Evolutionary conservation across 2,329 filamentous ascomycete genomes (phyloP), one percentile per base, ranked within the genome.

Genomic region (Chalaropsis ovoidea): DNA sequence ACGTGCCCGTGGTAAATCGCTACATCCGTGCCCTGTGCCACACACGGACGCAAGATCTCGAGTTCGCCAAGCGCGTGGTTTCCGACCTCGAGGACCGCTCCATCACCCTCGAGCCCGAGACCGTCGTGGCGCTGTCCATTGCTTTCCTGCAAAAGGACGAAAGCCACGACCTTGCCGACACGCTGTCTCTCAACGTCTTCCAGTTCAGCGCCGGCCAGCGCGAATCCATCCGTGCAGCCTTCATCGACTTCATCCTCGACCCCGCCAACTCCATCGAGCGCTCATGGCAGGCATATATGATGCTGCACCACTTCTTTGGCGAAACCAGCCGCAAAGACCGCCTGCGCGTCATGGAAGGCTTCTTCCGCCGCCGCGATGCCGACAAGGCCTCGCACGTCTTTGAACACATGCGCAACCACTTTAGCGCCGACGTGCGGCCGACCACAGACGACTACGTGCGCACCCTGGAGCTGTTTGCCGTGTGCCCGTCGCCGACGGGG

Each of bases 331-430:
- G 84, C 5, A 77, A 80, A 1, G 79, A 82, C 62, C 87, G 93
- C 10, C 84, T 86, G 15, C 75, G 80, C 31, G 79, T 96, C 56
- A 95, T 99, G 89, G 81, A 86, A 24, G 79, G 82, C 24, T 96
- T 97, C 76, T 95, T 95, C 72, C 77, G 80, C 7, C 86, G 90
- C 47, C 81, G 83, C 35, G 85, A 91, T 11, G 81, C 89, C 13
- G 92, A 97, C 71, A 91, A 96, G 82, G 92, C 89, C 2, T 85
- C 85, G 60, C 81, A 91, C 68, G 85, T 95, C 42, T 96, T 99
- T 75, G 89, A 89, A 15, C 90, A 96, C 73, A 97, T 97, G 92
- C 88, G 91, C n/a, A 82, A 87, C 62, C 86, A 91, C 69, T 79
- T 81, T 27, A 83, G 86, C 66, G 76, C 77, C 2, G 76, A 78